A percentile compares a stretch with the other conserved stretches of the same genome.
Conservation (phyloP, 2,329 filamentous ascomycete genomes). For the Bipolaris gigantea region DNA sequence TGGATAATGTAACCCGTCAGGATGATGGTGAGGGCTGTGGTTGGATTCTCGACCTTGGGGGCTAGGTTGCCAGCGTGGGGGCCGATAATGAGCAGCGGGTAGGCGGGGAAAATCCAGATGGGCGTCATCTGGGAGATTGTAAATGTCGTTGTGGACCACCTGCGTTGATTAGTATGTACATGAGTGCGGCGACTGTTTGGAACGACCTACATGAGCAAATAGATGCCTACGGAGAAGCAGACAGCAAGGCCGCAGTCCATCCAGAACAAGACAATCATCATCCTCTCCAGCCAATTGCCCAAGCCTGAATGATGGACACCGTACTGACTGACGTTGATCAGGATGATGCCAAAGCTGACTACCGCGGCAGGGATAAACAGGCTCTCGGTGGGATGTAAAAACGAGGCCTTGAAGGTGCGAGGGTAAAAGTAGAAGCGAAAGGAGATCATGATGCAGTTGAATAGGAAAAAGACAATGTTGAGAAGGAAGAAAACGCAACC, state of each 20-base stretch:
- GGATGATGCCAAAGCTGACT: slow-evolving; percentile 65
- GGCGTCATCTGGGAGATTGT: slow-evolving; percentile 85
- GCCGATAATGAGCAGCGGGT: slow-evolving; percentile 75
- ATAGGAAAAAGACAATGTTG: slow-evolving; percentile 64
- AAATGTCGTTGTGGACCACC: slow-evolving; percentile 66
- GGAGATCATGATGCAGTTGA: slow-evolving; percentile 68
- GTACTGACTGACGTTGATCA: slow-evolving; percentile 75
- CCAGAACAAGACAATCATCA: slow-evolving; percentile 74
- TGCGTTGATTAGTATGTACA: slow-evolving; percentile 28
- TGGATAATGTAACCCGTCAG: slow-evolving; percentile 63
- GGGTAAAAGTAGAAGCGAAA: slow-evolving; percentile 71
- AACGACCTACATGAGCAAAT: slow-evolving; percentile 66
- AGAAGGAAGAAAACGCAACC: slow-evolving; percentile 54
- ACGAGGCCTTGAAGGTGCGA: slow-evolving; percentile 69
- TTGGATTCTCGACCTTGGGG: slow-evolving; percentile 47
- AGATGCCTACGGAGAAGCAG: slow-evolving; percentile 68
- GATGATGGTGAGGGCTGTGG: slow-evolving; percentile 57
- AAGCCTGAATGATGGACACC: slow-evolving; percentile 59
- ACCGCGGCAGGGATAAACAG: slow-evolving; percentile 72
- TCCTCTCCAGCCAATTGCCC: slow-evolving; percentile 53
- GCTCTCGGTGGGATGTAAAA: slow-evolving; percentile 75
- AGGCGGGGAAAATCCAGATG: slow-evolving; percentile 85
- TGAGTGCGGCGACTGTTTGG: not conserved
- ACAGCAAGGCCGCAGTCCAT: slow-evolving; percentile 70
- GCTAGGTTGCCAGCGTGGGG: slow-evolving; percentile 68